Evolutionary conservation across 352 stramenopile species (phyloP), one percentile per base, ranked within the genome.

Genomic region (Globisporangium spiculum): DNA sequence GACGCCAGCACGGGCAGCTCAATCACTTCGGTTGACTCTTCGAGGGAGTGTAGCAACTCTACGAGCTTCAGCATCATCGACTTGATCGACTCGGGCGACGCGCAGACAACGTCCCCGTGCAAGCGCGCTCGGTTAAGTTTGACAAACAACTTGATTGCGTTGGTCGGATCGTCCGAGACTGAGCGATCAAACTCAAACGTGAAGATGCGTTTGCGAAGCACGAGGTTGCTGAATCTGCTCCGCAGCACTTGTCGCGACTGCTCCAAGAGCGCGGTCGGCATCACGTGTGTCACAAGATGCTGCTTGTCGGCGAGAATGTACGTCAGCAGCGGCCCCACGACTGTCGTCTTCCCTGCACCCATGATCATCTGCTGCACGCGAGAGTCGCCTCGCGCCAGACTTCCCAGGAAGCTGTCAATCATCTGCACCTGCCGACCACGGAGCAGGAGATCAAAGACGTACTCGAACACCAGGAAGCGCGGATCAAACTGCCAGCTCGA

Each of bases 341-440:
- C 98, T 3, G 98, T 99, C 0, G 98, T 99, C 78, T 99, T 99
- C 26, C 98, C 98, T 4, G 97, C 97, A 26, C 98, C 98, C 98
- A 99, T 99, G 79, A 99, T 99, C 98, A 99, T 99, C 89, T 99
- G 92, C 60, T 97, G 86, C 12, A 97, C 89, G 32, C 86, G 79
- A 1, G 90, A 97, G 48, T 91, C 71, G 14, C 88, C 90, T n/a
- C 75, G 76, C 7, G 67, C 67, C 18, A 97, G 76, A 54, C 89
- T 98, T n/a, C 75, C 75, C 69, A 99, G 91, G 77, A 99, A 99
- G 62, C 98, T 99, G 66, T 98, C 92, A 18, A 99, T 98, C 79
- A 99, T 97, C 71, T 98, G 93, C n/a, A 99, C 97, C 80, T 99
- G 98, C 52, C 95, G 97, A 16, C 94, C 92, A 50, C 98, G 91